Evolutionary conservation across 306 rosid genomes (phyloP).

Genomic region (Castanospermum australe): DNA sequence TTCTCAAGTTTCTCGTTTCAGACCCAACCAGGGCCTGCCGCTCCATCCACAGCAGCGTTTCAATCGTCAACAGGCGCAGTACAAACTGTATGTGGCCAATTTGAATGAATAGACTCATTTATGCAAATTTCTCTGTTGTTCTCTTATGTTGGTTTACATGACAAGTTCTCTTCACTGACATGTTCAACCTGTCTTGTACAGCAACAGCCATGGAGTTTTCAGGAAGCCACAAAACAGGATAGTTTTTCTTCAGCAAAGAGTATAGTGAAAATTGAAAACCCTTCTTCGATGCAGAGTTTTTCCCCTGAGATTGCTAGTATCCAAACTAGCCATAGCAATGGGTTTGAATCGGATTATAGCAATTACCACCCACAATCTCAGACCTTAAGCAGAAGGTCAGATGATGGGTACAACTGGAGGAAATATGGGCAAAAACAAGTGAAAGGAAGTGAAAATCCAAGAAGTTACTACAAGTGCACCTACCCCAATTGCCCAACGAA

Average conservation of each 20-base stretch:
- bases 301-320: conserved; percentile 52
- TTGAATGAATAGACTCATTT: background rate
- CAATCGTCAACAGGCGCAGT: conserved; percentile 46
- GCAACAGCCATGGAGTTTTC: conserved; percentile 56
- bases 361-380: conserved; percentile 44
- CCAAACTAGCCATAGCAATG: conserved; percentile 39
- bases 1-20: conserved; percentile 73
- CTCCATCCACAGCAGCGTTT: conserved; percentile 43
- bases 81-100: conserved; percentile 51
- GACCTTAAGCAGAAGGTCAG: conserved; percentile 57
- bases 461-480: conserved; percentile 95
- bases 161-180: background rate
- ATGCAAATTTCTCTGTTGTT: background rate
- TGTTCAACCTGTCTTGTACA: conserved; percentile 27
- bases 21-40: conserved; percentile 47
- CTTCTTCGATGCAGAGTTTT: conserved; percentile 47
- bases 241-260: conserved; percentile 30
- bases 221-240: conserved; percentile 51
- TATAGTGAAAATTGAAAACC: conserved; percentile 51
- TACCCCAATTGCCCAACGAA: conserved; percentile 86
- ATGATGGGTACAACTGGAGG: conserved; percentile 92
- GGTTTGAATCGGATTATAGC: conserved; percentile 41
- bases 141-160: background rate
- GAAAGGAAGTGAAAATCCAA: conserved; percentile 91
- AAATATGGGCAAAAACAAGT: conserved; percentile 96